Conservation (phyloP, 257 asterid species). For the Rubia yunnanensis region DNA sequence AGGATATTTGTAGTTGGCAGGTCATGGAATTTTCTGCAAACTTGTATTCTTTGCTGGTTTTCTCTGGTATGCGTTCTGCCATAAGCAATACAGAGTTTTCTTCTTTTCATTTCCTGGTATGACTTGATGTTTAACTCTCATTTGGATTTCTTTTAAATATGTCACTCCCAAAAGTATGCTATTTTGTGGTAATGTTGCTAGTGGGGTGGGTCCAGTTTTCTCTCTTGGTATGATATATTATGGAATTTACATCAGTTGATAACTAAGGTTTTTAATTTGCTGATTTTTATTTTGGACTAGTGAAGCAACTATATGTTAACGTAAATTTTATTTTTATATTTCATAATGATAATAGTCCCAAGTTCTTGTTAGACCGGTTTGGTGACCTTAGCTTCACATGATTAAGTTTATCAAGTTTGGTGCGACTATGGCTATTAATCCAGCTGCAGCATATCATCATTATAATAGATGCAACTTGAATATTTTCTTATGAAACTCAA, state of each 20-base stretch:
- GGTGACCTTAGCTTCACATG: too few relatives aligned
- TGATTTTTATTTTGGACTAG: neutral
- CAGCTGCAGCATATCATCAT: neutral
- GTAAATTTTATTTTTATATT: too few relatives aligned
- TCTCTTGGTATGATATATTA: neutral
- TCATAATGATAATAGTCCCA: neutral
- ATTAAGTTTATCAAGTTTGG: too few relatives aligned
- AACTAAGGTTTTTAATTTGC: neutral
- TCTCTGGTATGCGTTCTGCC: neutral
- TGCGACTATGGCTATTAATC: neutral
- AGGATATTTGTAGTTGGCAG: neutral
- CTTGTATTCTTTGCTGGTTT: neutral
- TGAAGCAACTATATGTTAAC: too few relatives aligned
- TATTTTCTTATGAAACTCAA: neutral
- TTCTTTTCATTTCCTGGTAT: neutral
- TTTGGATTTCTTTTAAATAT: too few relatives aligned
- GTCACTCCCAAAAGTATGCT: too few relatives aligned
- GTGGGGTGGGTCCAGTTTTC: too few relatives aligned
- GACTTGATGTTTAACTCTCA: too few relatives aligned
- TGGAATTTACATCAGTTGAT: neutral
- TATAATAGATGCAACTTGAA: neutral
- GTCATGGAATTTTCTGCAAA: neutral
- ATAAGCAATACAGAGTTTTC: neutral
- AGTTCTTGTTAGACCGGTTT: neutral
- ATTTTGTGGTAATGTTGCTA: too few relatives aligned